phyloP scores from a whole-genome alignment of 352 stramenopile species.

The Globisporangium okanoganense region DNA sequence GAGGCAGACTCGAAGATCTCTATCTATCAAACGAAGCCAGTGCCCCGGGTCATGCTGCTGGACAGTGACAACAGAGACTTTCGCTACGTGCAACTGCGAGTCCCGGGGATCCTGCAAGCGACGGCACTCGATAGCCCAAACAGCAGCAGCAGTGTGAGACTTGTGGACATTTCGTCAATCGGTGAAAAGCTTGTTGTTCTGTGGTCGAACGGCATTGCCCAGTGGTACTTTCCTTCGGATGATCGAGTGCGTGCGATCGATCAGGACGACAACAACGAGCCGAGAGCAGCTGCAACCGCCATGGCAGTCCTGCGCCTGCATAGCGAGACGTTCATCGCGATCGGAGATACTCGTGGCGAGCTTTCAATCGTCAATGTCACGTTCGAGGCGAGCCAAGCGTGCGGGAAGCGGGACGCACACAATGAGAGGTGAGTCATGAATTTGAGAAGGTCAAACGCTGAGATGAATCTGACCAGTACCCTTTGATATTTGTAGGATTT shows the following conservation, averaged over 20 bases:
- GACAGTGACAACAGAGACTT: slow-evolving; percentile 16
- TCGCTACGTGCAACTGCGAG: slow-evolving; percentile 14
- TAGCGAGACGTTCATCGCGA: slow-evolving; percentile 4
- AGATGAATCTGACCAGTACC: no score
- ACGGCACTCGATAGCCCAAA: background rate
- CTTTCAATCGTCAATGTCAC: slow-evolving; percentile 9
- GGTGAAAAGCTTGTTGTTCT: slow-evolving; percentile 18
- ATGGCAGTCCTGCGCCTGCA: slow-evolving; percentile 1
- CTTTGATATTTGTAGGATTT: slow-evolving; percentile 4
- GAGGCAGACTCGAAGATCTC: slow-evolving; percentile 14
- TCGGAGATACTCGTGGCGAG: slow-evolving; percentile 8
- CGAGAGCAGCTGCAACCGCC: slow-evolving; percentile 1
- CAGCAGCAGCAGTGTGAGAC: background rate
- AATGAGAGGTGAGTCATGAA: slow-evolving; percentile 9
- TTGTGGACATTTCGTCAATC: slow-evolving; percentile 6
- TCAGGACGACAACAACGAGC: slow-evolving; percentile 11
- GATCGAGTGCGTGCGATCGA: slow-evolving; percentile 26
- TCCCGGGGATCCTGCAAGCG: background rate
- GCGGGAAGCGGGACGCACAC: slow-evolving; percentile 9
- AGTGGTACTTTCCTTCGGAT: slow-evolving; percentile 25
- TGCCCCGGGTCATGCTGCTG: slow-evolving; percentile 26
- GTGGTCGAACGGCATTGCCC: slow-evolving; percentile 29
- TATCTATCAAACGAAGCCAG: slow-evolving; percentile 26
- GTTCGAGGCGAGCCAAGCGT: background rate
- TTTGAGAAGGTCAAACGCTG: no score